A percentile compares a stretch with the other conserved stretches of the same genome.
Evolutionary conservation across 2,329 filamentous ascomycete species (phyloP).

Genomic region (Hymenoscyphus fructigenus): DNA sequence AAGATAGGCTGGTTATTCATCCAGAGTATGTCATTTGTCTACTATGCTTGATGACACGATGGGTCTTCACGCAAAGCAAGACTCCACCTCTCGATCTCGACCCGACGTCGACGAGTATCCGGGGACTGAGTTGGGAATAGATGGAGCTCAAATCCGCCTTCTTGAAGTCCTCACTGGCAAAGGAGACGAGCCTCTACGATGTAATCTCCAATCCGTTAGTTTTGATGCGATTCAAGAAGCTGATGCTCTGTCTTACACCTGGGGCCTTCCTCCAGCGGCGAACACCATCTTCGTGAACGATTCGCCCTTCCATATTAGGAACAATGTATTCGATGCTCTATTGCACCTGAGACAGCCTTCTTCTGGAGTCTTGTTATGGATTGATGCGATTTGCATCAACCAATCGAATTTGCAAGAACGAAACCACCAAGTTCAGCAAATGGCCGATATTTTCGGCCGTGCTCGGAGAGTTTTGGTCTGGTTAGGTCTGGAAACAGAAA

Average conservation of each 20-base stretch:
- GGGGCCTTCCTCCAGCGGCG: neutral
- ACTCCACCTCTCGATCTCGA: too few relatives aligned
- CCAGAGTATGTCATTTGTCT: too few relatives aligned
- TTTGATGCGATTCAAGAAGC: neutral
- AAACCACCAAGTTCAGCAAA: slow-evolving; percentile 17
- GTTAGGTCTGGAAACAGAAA: slow-evolving; percentile 12
- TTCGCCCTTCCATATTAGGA: neutral
- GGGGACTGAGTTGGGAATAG: neutral
- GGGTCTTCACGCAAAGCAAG: too few relatives aligned
- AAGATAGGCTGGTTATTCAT: too few relatives aligned
- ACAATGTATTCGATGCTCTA: neutral
- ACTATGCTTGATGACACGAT: too few relatives aligned
- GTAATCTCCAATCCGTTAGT: neutral
- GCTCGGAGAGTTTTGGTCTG: slow-evolving; percentile 17
- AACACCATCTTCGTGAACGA: slow-evolving; percentile 13
- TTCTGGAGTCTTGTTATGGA: slow-evolving; percentile 5
- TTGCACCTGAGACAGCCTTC: neutral
- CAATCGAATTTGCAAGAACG: slow-evolving; percentile 17
- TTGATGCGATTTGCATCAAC: slow-evolving; percentile 24
- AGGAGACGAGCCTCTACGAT: neutral
- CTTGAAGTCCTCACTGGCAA: neutral
- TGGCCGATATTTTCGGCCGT: slow-evolving; percentile 18
- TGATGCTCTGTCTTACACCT: neutral
- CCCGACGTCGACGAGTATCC: neutral
- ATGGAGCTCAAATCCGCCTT: neutral